Evolutionary conservation across 179 eudicot genomes (phyloP), one percentile per base, ranked within the genome.

Genomic region (Actinidia arguta): DNA sequence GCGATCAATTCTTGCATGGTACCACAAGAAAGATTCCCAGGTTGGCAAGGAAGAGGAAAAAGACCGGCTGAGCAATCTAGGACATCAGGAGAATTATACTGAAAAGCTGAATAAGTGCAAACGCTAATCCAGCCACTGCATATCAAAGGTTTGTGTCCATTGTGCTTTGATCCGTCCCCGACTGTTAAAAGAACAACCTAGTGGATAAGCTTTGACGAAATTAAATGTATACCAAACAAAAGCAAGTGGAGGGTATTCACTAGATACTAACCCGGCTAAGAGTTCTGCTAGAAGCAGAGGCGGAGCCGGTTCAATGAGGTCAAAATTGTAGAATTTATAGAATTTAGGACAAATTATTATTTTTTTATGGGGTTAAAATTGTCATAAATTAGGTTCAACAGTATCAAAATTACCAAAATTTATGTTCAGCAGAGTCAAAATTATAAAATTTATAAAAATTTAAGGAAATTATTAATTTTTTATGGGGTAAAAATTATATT

Each of bases 101-200:
- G 54, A 94, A 67, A 0, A 94, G 89, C 87, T 96, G 98, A 82
- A 96, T 94, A 4, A 96, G 87, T 7, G 98, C 99, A 78, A 96
- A 96, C 8, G 89, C 98, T 71, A 94, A 85, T 80, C 99, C 99
- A 39, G 99, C 98, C 82, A 96, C 84, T 90, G 97, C 85, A 80
- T 96, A 93, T 0, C 98, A 97, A 81, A 94, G 90, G 87, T 96
- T 97, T 20, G 93, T 90, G 84, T 96, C 98, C 85, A 96, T 93
- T 0, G 87, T 87, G 88, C 95, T 91, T 86, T 96, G 99, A 82
- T 95, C 99, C 39, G 93, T 95, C 36, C 98, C 95, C 85, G 93
- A 91, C 99, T 96, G 92, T 81, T 85, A 73, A 48, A 50, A n/a
- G 3, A 66, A 79, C 67, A 27, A 81, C 48, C 18, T 75, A 66